Evolutionary conservation across 305 asterid species (phyloP).

Genomic region (Fraxinus xanthoxyloides): DNA sequence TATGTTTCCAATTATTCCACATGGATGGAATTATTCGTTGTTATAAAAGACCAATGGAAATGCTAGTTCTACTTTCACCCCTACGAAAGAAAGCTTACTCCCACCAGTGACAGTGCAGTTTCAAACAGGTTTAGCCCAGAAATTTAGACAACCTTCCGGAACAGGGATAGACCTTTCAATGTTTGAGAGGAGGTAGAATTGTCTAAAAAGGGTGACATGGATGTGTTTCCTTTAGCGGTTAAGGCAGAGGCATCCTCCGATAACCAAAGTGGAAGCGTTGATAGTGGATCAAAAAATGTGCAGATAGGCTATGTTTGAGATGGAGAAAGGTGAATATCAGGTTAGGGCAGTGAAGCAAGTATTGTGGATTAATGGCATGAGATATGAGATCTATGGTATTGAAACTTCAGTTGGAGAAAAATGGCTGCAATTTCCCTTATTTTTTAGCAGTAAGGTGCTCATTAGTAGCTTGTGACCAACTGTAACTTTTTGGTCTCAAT

Average conservation of each 20-base stretch:
- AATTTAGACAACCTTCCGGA: conserved; percentile 78
- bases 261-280: conserved; percentile 40
- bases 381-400: conserved; percentile 92
- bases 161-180: conserved; percentile 75
- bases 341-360: conserved; percentile 87
- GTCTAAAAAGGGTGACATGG: conserved; percentile 55
- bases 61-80: no score
- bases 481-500: neutral
- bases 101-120: conserved; percentile 73
- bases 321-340: conserved; percentile 80
- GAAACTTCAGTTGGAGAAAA: conserved; percentile 47
- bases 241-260: conserved; percentile 77
- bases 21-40: no score
- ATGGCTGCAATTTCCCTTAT: neutral
- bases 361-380: conserved; percentile 82
- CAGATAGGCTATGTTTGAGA: conserved; percentile 88
- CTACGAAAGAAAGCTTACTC: conserved; percentile 55
- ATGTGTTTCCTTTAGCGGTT: conserved; percentile 73
- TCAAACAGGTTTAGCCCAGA: conserved; percentile 79
- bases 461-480: conserved; percentile 1
- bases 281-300: conserved; percentile 55
- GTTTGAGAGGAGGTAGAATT: conserved; percentile 63
- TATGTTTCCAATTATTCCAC: no score
- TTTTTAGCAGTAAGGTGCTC: neutral
- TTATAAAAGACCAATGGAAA: no score